Conservation (phyloP, 305 asterid genomes). For the Fraxinus greggii region DNA sequence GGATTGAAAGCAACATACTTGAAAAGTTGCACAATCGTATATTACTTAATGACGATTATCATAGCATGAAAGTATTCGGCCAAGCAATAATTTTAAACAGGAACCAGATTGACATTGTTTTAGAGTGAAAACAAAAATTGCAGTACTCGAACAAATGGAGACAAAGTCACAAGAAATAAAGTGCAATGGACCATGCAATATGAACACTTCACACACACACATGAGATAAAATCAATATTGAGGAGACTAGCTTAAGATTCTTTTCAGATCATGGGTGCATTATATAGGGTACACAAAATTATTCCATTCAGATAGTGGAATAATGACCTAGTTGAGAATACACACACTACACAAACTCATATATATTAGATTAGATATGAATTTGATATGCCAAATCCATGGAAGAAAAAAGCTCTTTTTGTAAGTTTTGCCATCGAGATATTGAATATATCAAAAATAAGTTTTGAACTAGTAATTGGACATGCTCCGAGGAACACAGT, state of each 20-base stretch:
- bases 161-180: not conserved
- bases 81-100: slow-evolving; percentile 5
- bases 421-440: not conserved
- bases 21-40: not conserved
- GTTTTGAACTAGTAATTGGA: not conserved
- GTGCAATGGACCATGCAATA: not conserved
- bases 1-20: not conserved
- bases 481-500: not conserved
- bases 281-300: slow-evolving; percentile 10
- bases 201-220: not conserved
- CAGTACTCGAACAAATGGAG: not conserved
- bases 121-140: not conserved
- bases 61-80: not conserved
- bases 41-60: not conserved
- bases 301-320: slow-evolving; percentile 32
- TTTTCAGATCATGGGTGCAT: slow-evolving; percentile 26
- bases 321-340: not conserved
- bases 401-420: not conserved
- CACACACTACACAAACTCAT: not conserved
- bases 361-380: not conserved
- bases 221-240: not conserved
- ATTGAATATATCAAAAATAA: not conserved
- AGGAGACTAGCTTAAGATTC: slow-evolving; percentile 20
- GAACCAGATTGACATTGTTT: not conserved
- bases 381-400: slow-evolving; percentile 17